Conservation (phyloP, 306 rosid genomes). For the Fagus sylvatica region DNA sequence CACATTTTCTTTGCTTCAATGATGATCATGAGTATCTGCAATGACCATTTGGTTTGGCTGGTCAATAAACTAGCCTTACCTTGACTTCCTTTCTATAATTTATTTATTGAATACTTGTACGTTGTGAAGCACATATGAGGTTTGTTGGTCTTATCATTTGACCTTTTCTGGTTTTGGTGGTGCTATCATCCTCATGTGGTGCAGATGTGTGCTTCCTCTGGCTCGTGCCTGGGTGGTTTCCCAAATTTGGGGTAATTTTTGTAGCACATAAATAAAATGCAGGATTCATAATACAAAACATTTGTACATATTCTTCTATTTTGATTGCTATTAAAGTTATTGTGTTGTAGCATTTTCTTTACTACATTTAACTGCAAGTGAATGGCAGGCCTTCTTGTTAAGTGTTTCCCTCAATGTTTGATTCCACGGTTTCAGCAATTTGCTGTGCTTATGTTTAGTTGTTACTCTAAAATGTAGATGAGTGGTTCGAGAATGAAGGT, state of each 20-base stretch:
- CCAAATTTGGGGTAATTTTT: background rate
- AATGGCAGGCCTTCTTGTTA: background rate
- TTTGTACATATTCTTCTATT: background rate
- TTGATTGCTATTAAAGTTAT: background rate
- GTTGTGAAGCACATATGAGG: background rate
- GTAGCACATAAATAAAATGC: background rate
- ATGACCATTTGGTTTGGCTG: no score
- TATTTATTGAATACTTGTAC: no score
- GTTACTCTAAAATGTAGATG: slow-evolving; percentile 57
- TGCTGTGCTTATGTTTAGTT: slow-evolving; percentile 3
- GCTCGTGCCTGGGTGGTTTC: background rate
- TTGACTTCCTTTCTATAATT: no score
- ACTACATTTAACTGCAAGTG: background rate
- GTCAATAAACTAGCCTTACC: no score
- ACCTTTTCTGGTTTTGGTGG: background rate
- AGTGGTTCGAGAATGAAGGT: slow-evolving; percentile 99
- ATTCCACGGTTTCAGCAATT: slow-evolving; percentile 7
- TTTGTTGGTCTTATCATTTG: background rate
- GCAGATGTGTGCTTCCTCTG: background rate
- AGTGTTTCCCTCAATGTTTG: background rate
- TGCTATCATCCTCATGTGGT: background rate
- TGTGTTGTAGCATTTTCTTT: slow-evolving; percentile 1
- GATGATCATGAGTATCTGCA: no score
- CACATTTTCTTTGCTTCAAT: no score
- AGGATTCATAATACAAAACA: background rate